These are phyloP conservation scores for Nicotiana sylvestris DNA, from an alignment of 257 asterid species.

Conservation along the genomic window DNA sequence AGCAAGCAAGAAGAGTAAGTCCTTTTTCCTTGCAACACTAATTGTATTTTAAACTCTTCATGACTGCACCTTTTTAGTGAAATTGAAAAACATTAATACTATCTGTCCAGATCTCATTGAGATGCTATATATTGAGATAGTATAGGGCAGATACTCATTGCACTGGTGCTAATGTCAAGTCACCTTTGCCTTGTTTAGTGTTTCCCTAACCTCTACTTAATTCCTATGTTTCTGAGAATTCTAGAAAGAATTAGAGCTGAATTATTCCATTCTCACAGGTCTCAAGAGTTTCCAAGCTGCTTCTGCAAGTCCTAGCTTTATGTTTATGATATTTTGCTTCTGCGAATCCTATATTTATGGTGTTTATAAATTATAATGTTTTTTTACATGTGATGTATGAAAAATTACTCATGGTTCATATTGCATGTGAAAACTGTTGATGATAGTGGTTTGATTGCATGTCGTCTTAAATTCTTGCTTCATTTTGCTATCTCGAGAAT, in stretches of 20 bases:
- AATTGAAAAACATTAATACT: background rate
- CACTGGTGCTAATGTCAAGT: background rate
- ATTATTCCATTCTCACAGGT: background rate
- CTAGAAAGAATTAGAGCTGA: background rate
- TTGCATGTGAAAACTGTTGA: background rate
- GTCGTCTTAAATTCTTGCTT: background rate
- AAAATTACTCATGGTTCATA: background rate
- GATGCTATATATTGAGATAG: constrained; percentile 1
- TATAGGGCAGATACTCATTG: background rate
- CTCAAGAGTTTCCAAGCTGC: background rate
- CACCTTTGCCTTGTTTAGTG: background rate
- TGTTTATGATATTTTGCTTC: background rate
- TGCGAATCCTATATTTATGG: background rate
- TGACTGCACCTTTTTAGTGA: background rate
- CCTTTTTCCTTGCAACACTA: background rate
- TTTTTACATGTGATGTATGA: background rate
- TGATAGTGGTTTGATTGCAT: background rate
- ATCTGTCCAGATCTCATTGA: background rate
- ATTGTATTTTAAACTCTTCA: background rate
- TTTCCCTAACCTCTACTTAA: background rate
- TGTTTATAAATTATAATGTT: background rate
- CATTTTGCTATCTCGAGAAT: background rate
- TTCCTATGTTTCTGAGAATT: background rate
- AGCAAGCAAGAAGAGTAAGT: constrained; percentile 66
- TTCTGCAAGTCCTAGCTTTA: background rate